These are phyloP conservation scores for Phellinidium pouzarii DNA, from an alignment of 1,284 basidiomycete species.

Conservation along the genomic window DNA sequence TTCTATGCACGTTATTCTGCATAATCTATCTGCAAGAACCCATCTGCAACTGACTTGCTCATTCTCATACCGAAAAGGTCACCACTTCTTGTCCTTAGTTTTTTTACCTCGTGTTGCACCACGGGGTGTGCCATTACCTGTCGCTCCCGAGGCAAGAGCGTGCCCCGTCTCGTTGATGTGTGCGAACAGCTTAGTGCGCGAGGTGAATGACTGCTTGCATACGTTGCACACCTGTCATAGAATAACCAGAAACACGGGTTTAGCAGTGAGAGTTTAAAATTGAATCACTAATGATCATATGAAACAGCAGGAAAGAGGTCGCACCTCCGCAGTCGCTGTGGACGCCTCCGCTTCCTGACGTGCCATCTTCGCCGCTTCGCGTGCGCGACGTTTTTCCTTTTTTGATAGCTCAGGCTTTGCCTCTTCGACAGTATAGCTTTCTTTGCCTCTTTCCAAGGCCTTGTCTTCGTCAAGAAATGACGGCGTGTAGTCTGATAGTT, in stretches of 20 bases:
- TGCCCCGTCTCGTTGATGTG: conserved; percentile 75
- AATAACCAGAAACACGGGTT: conserved; percentile 19
- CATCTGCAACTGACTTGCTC: neutral
- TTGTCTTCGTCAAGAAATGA: no score
- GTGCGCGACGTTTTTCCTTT: conserved; percentile 71
- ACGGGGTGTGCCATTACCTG: neutral
- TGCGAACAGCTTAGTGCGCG: conserved; percentile 72
- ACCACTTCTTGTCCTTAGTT: conserved; percentile 14
- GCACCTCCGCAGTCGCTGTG: conserved; percentile 26
- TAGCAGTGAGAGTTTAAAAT: no score
- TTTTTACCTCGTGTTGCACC: conserved; percentile 6
- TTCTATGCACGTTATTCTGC: neutral
- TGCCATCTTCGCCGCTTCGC: conserved; percentile 71
- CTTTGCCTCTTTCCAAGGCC: conserved; percentile 16
- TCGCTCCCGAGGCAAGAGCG: conserved; percentile 42
- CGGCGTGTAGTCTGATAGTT: no score
- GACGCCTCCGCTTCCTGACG: conserved; percentile 32
- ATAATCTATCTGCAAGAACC: conserved; percentile 1
- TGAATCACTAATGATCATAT: no score
- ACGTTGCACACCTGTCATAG: conserved; percentile 57
- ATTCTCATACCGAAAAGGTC: neutral
- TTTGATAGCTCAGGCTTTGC: conserved; percentile 53
- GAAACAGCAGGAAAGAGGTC: conserved; percentile 16
- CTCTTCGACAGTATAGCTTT: conserved; percentile 19
- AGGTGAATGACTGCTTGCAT: conserved; percentile 60